Conservation (phyloP, 1,284 basidiomycete genomes). For the Boletus austroedulis region DNA sequence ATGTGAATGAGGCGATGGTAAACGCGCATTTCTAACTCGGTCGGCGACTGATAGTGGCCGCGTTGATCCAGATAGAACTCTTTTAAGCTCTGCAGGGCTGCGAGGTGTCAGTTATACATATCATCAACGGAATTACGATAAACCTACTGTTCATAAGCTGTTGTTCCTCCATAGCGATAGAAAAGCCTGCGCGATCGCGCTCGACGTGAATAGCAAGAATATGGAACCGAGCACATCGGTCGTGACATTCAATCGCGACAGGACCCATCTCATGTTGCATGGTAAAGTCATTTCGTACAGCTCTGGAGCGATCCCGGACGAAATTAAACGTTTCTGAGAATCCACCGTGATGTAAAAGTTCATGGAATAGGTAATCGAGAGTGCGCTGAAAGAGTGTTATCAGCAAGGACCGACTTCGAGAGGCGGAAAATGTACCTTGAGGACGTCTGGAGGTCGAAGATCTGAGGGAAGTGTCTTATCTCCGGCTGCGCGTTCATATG, state of each 20-base stretch:
- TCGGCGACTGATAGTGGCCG: constrained; percentile 62
- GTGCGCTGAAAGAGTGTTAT: constrained; percentile 54
- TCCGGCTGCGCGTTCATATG: constrained; percentile 92
- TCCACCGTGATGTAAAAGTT: constrained; percentile 67
- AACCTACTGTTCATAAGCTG: constrained; percentile 85
- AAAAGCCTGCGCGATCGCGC: constrained; percentile 60
- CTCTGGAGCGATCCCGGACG: constrained; percentile 88
- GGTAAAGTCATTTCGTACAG: constrained; percentile 92
- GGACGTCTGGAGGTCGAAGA: constrained; percentile 81
- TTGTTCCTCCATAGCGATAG: constrained; percentile 78
- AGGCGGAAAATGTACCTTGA: constrained; percentile 55
- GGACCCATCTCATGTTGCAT: constrained; percentile 83
- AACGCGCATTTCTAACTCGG: constrained; percentile 93
- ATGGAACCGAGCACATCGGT: constrained; percentile 92
- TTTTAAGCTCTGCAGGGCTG: constrained; percentile 86
- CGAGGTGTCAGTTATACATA: constrained; percentile 2
- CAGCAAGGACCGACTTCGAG: not conserved
- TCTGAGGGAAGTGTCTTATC: constrained; percentile 92
- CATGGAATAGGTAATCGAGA: constrained; percentile 88
- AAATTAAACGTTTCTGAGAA: constrained; percentile 79
- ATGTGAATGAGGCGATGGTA: constrained; percentile 93
- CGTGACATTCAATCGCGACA: constrained; percentile 86
- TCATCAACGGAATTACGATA: not conserved
- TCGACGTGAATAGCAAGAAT: constrained; percentile 83
- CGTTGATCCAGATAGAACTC: constrained; percentile 91